Percentiles rank a stretch among this genome's conserved stretches.
Evolutionary conservation across 2,329 filamentous ascomycete species (phyloP).

Genomic region (Sarocladium strictum): DNA sequence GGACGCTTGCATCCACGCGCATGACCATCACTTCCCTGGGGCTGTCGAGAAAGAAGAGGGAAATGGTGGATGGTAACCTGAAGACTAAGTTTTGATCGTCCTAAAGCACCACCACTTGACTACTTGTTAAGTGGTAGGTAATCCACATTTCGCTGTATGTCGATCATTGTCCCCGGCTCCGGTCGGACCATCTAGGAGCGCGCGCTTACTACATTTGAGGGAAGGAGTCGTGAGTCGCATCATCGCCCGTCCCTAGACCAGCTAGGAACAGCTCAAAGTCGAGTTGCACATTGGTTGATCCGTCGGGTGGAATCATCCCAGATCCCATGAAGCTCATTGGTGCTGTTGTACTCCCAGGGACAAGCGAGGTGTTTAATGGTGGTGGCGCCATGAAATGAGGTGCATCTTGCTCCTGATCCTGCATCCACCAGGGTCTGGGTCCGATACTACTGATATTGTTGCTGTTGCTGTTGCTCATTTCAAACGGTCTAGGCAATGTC

Average conservation of each 20-base stretch:
- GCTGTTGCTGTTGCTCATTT: not conserved
- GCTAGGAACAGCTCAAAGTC: conserved; percentile 4
- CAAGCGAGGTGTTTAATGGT: not conserved
- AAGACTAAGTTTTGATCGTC: conserved; percentile 2
- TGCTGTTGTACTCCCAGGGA: not conserved
- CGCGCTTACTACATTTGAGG: not conserved
- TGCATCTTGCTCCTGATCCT: conserved; percentile 1
- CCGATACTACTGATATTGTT: not conserved
- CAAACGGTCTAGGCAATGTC: not conserved
- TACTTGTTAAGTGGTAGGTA: not conserved
- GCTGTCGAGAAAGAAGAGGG: not conserved
- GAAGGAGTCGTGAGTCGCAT: not conserved
- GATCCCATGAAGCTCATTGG: not conserved
- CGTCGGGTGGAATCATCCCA: not conserved
- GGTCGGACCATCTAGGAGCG: not conserved
- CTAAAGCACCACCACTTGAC: not conserved
- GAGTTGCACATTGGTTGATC: not conserved
- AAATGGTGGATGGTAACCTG: not conserved
- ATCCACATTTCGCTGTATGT: not conserved
- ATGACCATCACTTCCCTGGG: not conserved
- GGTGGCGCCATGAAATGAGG: not conserved
- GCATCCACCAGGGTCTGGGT: not conserved
- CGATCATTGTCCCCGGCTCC: not conserved
- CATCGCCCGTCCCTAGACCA: not conserved
- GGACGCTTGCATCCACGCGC: not conserved